Evolutionary conservation across 805 yeast genomes (phyloP).

Genomic region (Kodamaea nitidulidarum): DNA sequence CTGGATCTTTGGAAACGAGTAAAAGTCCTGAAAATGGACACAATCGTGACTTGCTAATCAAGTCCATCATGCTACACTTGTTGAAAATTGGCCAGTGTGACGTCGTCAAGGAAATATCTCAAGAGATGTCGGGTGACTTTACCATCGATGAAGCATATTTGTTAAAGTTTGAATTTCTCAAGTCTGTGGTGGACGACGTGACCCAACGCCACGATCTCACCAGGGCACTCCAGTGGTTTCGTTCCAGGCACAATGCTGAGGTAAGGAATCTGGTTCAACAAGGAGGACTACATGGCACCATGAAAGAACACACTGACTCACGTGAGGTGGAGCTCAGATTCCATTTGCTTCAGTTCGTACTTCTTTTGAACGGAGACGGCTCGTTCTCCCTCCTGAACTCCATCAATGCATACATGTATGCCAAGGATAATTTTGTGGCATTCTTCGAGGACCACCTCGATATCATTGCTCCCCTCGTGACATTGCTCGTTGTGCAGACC

Average conservation of each 20-base stretch:
- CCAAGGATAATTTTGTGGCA: slow-evolving; percentile 32
- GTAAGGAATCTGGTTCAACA: slow-evolving; percentile 1
- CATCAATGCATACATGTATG: slow-evolving; percentile 33
- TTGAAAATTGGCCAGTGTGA: slow-evolving; percentile 39
- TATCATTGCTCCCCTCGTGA: slow-evolving; percentile 35
- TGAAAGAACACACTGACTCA: no score
- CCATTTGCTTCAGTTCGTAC: slow-evolving; percentile 36
- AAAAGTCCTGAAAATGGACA: no score
- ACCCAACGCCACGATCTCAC: slow-evolving; percentile 28
- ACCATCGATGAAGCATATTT: slow-evolving; percentile 21
- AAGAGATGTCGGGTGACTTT: slow-evolving; percentile 17
- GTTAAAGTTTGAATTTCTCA: slow-evolving; percentile 24
- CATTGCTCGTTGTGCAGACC: slow-evolving; percentile 11
- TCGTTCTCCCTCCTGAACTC: slow-evolving; percentile 21
- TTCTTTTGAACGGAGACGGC: slow-evolving; percentile 23
- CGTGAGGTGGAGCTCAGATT: slow-evolving; percentile 35
- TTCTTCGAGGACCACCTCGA: slow-evolving; percentile 29
- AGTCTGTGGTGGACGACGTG: slow-evolving; percentile 33
- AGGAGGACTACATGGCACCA: no score
- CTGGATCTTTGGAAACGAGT: no score
- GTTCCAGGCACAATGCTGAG: slow-evolving; percentile 13
- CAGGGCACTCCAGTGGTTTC: slow-evolving; percentile 32
- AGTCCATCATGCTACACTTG: slow-evolving; percentile 36
- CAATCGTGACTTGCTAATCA: slow-evolving; percentile 25
- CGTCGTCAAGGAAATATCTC: slow-evolving; percentile 27